Base-by-base conservation (phyloP, 768 basidiomycete species). In the Calocybe cyanea region DNA sequence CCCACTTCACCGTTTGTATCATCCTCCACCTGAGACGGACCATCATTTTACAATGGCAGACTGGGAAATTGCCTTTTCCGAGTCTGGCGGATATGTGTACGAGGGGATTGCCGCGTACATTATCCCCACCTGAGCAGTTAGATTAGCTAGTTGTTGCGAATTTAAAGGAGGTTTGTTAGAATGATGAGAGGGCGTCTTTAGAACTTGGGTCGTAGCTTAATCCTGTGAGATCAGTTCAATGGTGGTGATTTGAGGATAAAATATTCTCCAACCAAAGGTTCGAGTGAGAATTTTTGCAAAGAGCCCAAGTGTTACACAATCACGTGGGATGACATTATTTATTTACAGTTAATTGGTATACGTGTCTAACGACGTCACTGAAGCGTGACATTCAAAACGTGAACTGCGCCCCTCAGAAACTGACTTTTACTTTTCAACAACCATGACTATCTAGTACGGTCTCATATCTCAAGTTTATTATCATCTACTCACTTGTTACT, bases 361-460 rank as follows among this genome's bases (percentile, higher is more conserved):
- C 46, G 39, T 47, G 46, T 34, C 43, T 15, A 20, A 41, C 42
- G 47, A 48, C 47, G 47, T 48, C 47, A 48, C 24, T 25, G 45
- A 24, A n/a, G 35, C 47, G 47, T 48, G 47, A 48, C 47, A 35
- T 15, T n/a, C 9, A 4, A 9, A 19, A n/a, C 11, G 25, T 15
- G 11, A 37, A 24, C 32, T 35, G 34, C 39, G 31, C 25, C 40
- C 23, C 18, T 23, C 7, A 37, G 8, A 15, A 42, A 42, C 28
- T 8, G 11, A 2, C 42, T 43, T 24, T 48, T 46, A 14, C 40
- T 38, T 19, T 35, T 21, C n/a, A 40, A 51, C 53, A 39, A 63
- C 44, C 28, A 76, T 76, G 73, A 76, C 73, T 17, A 68, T 76
- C 64, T 73, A 76, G 73, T 72, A 57, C n/a, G 41, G 63, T 57